These are phyloP conservation scores for Gigaspora rosea DNA, from an alignment of 192 early-diverging fungal species.

Conservation along the genomic window DNA sequence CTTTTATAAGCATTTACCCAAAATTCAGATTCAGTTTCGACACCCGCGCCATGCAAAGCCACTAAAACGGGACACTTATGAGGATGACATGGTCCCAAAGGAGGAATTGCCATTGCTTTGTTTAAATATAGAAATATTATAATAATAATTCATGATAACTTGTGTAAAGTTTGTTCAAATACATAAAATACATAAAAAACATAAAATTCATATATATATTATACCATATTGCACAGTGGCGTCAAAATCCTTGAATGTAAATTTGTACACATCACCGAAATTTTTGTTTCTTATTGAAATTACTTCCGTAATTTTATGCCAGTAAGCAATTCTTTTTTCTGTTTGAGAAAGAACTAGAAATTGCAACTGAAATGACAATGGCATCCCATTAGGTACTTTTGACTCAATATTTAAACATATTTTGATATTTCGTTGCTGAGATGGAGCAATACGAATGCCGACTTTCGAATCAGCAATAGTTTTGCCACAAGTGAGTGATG, in stretches of 20 bases:
- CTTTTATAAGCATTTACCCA: slow-evolving; percentile 61
- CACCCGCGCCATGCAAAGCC: slow-evolving; percentile 76
- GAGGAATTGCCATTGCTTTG: slow-evolving; percentile 43
- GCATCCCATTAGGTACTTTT: background rate
- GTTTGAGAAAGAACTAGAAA: background rate
- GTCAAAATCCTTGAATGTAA: slow-evolving; percentile 74
- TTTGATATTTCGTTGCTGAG: slow-evolving; percentile 27
- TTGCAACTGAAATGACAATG: background rate
- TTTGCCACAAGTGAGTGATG: background rate
- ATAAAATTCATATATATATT: background rate
- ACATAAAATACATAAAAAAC: background rate
- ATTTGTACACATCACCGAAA: slow-evolving; percentile 62
- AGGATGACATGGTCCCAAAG: slow-evolving; percentile 38
- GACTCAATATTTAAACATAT: slow-evolving; percentile 10
- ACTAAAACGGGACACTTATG: slow-evolving; percentile 56
- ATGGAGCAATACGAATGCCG: slow-evolving; percentile 20
- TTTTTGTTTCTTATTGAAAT: slow-evolving; percentile 32
- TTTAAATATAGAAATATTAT: background rate
- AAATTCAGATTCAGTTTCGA: slow-evolving; percentile 57
- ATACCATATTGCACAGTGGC: slow-evolving; percentile 69
- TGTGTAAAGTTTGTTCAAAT: background rate
- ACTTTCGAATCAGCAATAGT: background rate
- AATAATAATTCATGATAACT: background rate
- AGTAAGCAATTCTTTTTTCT: background rate
- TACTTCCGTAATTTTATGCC: slow-evolving; percentile 7